Evolutionary conservation across 768 basidiomycete genomes (phyloP).

Genomic region (Clathrus columnatus): DNA sequence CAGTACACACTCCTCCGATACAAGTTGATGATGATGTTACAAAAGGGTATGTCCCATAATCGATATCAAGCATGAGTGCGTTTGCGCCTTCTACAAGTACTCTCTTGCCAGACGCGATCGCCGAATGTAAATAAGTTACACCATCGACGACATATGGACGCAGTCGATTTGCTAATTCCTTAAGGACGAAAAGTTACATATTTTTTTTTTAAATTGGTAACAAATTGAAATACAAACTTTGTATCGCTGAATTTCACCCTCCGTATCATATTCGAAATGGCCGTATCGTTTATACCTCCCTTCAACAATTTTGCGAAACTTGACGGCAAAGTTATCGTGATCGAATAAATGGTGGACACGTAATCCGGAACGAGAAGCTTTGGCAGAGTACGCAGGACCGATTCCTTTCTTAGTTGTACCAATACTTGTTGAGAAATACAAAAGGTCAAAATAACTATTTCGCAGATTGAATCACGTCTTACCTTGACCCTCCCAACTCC

Average conservation of each 20-base stretch:
- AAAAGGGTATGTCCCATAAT: conserved; percentile 96
- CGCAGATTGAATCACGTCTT: conserved; percentile 8
- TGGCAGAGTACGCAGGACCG: conserved; percentile 96
- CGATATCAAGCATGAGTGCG: conserved; percentile 96
- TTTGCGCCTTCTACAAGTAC: conserved; percentile 97
- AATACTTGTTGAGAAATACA: too few relatives aligned
- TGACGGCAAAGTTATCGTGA: conserved; percentile 70
- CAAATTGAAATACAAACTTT: conserved; percentile 39
- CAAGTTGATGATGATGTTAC: conserved; percentile 92
- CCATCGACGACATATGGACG: conserved; percentile 87
- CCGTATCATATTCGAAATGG: conserved; percentile 96
- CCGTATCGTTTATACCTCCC: conserved; percentile 98
- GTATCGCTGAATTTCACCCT: conserved; percentile 90
- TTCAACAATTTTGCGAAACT: conserved; percentile 94
- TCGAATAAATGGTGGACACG: conserved; percentile 96
- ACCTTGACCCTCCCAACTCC: conserved; percentile 87
- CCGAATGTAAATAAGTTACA: conserved; percentile 73
- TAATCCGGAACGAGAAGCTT: conserved; percentile 92
- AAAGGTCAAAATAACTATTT: neutral
- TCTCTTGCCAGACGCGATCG: conserved; percentile 64
- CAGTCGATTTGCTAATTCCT: conserved; percentile 79
- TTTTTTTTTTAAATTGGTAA: neutral
- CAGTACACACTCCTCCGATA: conserved; percentile 94
- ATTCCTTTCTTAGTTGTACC: conserved; percentile 98
- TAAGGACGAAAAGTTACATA: neutral